A percentile compares a stretch with the other conserved stretches of the same genome.
phyloP scores from a whole-genome alignment of 2,329 filamentous ascomycete species.

The Scleromitrula shiraiana region DNA sequence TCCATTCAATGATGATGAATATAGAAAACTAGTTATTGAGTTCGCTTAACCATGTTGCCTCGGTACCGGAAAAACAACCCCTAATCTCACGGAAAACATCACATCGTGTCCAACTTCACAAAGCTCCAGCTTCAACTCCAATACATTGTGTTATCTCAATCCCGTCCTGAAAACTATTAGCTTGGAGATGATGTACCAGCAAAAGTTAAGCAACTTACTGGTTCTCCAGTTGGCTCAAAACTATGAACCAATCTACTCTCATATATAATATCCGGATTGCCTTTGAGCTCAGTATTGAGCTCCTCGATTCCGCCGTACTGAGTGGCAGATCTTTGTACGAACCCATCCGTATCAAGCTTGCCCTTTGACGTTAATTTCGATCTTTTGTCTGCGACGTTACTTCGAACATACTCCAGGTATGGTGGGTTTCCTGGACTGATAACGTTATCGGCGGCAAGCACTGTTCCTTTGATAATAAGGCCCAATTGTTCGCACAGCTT shows the following conservation, averaged over 20 bases:
- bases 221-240: constrained; percentile 59
- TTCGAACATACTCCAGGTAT: constrained; percentile 63
- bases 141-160: constrained; percentile 6
- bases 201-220: constrained; percentile 38
- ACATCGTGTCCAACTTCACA: no score
- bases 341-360: constrained; percentile 32
- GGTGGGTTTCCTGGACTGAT: constrained; percentile 64
- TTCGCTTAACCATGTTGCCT: no score
- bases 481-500: constrained; percentile 68
- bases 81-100: no score
- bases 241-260: constrained; percentile 55
- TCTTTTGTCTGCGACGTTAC: constrained; percentile 54
- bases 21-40: no score
- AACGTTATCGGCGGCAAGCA: constrained; percentile 63
- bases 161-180: neutral
- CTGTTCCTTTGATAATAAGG: constrained; percentile 53
- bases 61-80: no score
- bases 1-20: no score
- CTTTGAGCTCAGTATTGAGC: constrained; percentile 31
- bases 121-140: neutral
- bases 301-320: constrained; percentile 34
- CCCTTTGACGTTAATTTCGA: constrained; percentile 37
- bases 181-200: neutral
- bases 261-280: constrained; percentile 59
- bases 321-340: constrained; percentile 15